Evolutionary conservation across 2,329 filamentous ascomycete species (phyloP).

Genomic region (Curvularia eragrostidis): DNA sequence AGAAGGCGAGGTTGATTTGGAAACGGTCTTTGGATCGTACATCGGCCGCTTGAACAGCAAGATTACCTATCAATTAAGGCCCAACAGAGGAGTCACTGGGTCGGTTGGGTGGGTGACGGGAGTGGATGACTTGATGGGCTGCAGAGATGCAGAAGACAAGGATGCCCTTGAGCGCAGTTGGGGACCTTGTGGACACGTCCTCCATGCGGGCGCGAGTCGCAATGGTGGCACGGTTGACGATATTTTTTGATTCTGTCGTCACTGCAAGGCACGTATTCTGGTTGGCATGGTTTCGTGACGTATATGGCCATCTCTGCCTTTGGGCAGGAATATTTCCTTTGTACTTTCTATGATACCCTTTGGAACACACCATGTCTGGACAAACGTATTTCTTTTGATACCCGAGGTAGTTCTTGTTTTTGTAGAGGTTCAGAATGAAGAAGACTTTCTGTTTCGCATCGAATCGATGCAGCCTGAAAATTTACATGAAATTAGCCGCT

Average conservation of each 20-base stretch:
- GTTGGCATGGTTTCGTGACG: background rate
- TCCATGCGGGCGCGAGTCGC: slow-evolving; percentile 15
- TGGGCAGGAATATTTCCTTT: background rate
- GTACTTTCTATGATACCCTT: slow-evolving; percentile 3
- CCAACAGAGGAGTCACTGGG: slow-evolving; percentile 53
- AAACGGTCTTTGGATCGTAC: slow-evolving; percentile 65
- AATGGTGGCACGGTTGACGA: slow-evolving; percentile 22
- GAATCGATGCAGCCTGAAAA: background rate
- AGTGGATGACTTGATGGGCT: slow-evolving; percentile 34
- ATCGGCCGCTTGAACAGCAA: slow-evolving; percentile 65
- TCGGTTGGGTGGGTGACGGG: slow-evolving; percentile 36
- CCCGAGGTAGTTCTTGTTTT: background rate
- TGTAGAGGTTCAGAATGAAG: background rate
- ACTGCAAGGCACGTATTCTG: background rate
- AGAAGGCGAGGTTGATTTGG: slow-evolving; percentile 59
- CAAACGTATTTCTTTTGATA: background rate
- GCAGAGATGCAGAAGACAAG: slow-evolving; percentile 16
- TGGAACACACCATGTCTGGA: background rate
- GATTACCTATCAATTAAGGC: slow-evolving; percentile 66
- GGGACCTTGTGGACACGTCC: slow-evolving; percentile 29
- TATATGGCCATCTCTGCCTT: background rate
- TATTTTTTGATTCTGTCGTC: slow-evolving; percentile 23
- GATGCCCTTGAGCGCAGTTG: slow-evolving; percentile 3
- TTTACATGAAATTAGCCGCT: background rate
- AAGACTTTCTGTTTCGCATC: background rate